Evolutionary conservation across 2,329 filamentous ascomycete genomes (phyloP), one percentile per base, ranked within the genome.

Genomic region (Claviceps maximensis): DNA sequence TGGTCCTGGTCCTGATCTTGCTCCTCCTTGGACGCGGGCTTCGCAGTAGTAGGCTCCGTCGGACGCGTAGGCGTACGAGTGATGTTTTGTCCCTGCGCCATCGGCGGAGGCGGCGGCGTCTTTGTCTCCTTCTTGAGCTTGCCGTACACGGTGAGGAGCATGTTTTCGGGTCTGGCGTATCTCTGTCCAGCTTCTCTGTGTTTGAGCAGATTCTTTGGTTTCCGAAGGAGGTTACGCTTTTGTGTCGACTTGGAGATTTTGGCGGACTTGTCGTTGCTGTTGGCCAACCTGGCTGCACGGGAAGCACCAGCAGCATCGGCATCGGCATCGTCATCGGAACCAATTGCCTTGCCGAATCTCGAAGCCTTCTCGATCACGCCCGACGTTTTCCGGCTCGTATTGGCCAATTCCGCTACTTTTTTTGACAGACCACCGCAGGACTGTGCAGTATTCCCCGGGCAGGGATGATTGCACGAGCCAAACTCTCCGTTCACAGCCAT

Each of bases 91-190:
- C 38, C 50, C 40, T 56, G 55, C 17, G 58, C 63, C 64, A 63
- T 63, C 21, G 59, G 63, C 1, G 71, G 71, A 1, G 72, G 71
- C 23, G 53, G 61, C 1, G 58, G 62, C 31, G 59, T 67, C 31
- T 57, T 56, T 3, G 55, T 54, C 31, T 67, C 63, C 33, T 60
- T 58, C 25, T 57, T 54, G 13, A 71, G 56, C 52, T 66, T 62
- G 46, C 64, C 71, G 62, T 76, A 77, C 13, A 76, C 61, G 2
- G 69, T 74, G 19, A 76, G 63, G 7, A 75, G 65, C 65, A 58
- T 62, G 53, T 57, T 56, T 0, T 58, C 56, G 65, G 62, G 2
- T n/a, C 38, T 13, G 9, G 60, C 58, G 13, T 65, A 66, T 33
- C 63, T 63, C 31, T 62, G 61, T 7, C 53, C 56, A 17, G n/a